Evolutionary conservation across 2,329 filamentous ascomycete genomes (phyloP).

Genomic region (Diplodia sapinea): DNA sequence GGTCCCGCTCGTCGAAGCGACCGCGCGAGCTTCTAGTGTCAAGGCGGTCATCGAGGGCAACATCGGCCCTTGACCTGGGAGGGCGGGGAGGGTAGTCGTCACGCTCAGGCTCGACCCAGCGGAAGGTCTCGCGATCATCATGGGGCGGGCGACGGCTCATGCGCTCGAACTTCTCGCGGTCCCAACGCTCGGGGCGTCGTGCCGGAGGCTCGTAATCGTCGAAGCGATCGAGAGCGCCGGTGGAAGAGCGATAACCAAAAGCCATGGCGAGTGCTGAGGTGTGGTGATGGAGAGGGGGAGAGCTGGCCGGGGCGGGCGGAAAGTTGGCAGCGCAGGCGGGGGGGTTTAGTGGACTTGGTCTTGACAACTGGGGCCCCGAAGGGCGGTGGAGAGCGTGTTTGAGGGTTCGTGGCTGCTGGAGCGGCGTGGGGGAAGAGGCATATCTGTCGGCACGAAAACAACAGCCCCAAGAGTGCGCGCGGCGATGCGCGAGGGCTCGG

Average conservation of each 20-base stretch:
- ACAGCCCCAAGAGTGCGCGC: slow-evolving; percentile 15
- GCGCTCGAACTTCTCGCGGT: slow-evolving; percentile 58
- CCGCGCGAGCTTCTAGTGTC: slow-evolving; percentile 48
- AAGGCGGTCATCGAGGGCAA: slow-evolving; percentile 51
- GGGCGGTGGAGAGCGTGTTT: slow-evolving; percentile 7
- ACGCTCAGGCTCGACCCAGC: slow-evolving; percentile 53
- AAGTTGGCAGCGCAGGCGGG: slow-evolving; percentile 23
- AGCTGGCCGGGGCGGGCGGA: slow-evolving; percentile 1
- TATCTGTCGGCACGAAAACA: slow-evolving; percentile 5
- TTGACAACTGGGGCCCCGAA: slow-evolving; percentile 3
- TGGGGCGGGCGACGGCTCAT: slow-evolving; percentile 42
- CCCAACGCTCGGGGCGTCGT: slow-evolving; percentile 52
- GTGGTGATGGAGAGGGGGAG: neutral
- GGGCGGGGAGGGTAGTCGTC: slow-evolving; percentile 42
- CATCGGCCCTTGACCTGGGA: slow-evolving; percentile 48
- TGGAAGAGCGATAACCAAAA: slow-evolving; percentile 46
- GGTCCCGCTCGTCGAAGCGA: slow-evolving; percentile 60
- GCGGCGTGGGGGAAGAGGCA: neutral
- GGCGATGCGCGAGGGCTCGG: neutral
- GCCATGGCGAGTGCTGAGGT: slow-evolving; percentile 17
- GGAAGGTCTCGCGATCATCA: slow-evolving; percentile 47
- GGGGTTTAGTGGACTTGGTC: slow-evolving; percentile 2
- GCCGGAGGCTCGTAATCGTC: slow-evolving; percentile 51
- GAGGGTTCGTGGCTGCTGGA: neutral
- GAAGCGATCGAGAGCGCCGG: slow-evolving; percentile 51